Base-by-base conservation (phyloP, 2,329 filamentous ascomycete genomes). In the Verticillium klebahnii region DNA sequence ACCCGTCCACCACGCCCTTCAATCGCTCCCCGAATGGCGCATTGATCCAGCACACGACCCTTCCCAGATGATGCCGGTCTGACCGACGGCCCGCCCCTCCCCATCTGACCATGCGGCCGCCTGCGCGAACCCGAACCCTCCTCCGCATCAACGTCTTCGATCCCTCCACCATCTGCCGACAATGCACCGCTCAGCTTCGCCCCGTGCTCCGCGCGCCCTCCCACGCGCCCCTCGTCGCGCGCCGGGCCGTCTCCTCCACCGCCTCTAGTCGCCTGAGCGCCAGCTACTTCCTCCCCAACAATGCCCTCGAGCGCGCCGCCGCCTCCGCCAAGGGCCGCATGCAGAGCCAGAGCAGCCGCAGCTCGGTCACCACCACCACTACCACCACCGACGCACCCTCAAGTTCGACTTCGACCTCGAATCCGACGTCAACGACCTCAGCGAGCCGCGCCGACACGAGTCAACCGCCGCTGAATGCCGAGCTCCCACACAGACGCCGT, bases 261-360 rank as follows among this genome's bases (percentile, higher is more conserved):
- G 11, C 58, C 7, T 54, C 45, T 19, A 45, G 39, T 31, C 62
- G 65, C 31, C 62, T 66, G 29, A 58, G 61, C 52, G 58, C 65
- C 45, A 66, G 59, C 60, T 66, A 66, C 62, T 66, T 66, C 39
- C 56, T 66, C 17, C 56, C 65, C 52, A 66, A 66, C 50, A 64
- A 60, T 57, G 55, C 60, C 34, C 58, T 64, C 17, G 65, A 64
- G 11, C 60, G 58, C 25, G 15, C 63, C 50, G 55, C 40, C 50
- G 52, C 57, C 19, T 32, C 59, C n/a, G 40, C 56, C 12, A 59
- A 61, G 54, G 58, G 61, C 55, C 55, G 61, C 25, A 61, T 56
- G 15, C 25, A 56, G 54, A 55, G 52, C 52, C 23, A 55, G 52
- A 56, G 54, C 54, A 50, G 45, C 23, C 29, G 29, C 39, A 55